Conservation (phyloP, 306 rosid species). For the Morella rubra region DNA sequence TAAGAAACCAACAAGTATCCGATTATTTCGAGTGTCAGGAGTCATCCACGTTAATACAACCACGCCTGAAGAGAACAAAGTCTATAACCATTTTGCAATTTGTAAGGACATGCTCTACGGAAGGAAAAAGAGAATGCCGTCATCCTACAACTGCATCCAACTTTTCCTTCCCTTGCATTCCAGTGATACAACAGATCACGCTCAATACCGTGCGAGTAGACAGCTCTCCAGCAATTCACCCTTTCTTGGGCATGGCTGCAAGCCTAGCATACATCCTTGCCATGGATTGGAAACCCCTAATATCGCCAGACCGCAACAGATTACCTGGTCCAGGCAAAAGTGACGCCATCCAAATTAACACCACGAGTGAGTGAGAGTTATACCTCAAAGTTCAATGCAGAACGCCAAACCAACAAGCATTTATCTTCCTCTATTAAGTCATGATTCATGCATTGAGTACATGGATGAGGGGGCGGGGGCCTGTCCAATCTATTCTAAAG, state of each 20-base stretch:
- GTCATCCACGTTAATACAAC: too few relatives aligned
- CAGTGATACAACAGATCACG: background rate
- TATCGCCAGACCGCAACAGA: constrained; percentile 88
- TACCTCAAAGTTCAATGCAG: background rate
- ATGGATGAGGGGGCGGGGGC: background rate
- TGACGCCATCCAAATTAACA: background rate
- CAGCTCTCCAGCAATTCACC: constrained; percentile 43
- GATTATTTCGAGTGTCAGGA: too few relatives aligned
- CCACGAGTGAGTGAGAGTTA: background rate
- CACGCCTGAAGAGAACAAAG: too few relatives aligned
- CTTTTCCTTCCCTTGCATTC: too few relatives aligned
- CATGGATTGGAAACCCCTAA: constrained; percentile 88
- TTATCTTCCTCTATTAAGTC: background rate
- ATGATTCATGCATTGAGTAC: background rate
- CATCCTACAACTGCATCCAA: too few relatives aligned
- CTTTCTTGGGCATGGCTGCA: constrained; percentile 98
- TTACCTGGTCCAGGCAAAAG: constrained; percentile 51
- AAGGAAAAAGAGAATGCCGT: too few relatives aligned
- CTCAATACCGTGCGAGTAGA: constrained; percentile 17
- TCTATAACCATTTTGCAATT: too few relatives aligned
- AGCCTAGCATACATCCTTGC: constrained; percentile 97
- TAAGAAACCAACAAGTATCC: too few relatives aligned
- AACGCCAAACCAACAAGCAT: background rate
- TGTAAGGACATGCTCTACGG: too few relatives aligned
- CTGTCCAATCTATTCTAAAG: too few relatives aligned